Evolutionary conservation across 768 basidiomycete species (phyloP).

Genomic region (Phallus indusiatus): DNA sequence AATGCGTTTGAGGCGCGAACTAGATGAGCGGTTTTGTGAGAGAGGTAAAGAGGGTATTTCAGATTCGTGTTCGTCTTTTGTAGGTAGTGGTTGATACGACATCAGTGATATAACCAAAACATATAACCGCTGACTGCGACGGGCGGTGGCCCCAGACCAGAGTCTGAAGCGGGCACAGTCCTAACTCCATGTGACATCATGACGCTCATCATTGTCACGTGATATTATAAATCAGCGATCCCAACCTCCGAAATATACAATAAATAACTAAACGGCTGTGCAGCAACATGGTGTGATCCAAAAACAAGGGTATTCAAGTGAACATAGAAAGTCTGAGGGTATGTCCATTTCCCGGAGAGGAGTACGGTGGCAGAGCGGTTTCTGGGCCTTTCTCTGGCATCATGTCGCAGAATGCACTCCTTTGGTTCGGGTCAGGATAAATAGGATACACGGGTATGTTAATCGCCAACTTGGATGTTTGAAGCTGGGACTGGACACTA

Average conservation of each 20-base stretch:
- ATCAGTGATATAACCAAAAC: not conserved
- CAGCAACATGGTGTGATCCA: no score
- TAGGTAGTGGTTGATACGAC: not conserved
- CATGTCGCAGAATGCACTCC: not conserved
- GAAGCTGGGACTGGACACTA: not conserved
- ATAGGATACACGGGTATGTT: not conserved
- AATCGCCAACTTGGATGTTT: not conserved
- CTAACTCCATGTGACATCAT: not conserved
- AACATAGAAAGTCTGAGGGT: not conserved
- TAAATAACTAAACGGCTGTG: no score
- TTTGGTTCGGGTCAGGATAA: not conserved
- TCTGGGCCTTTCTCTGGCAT: not conserved
- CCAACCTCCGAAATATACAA: not conserved
- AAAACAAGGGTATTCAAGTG: not conserved
- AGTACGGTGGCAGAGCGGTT: not conserved
- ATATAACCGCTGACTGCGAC: not conserved
- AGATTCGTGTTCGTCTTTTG: not conserved
- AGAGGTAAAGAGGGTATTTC: not conserved
- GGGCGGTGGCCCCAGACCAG: no score
- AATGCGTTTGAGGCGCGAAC: not conserved
- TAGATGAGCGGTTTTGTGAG: not conserved
- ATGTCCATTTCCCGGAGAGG: not conserved
- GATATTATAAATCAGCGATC: not conserved
- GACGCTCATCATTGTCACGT: not conserved
- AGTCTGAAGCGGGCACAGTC: not conserved